Base-by-base conservation (phyloP, 2,329 filamentous ascomycete species). In the Malbranchea cinnamomea region DNA sequence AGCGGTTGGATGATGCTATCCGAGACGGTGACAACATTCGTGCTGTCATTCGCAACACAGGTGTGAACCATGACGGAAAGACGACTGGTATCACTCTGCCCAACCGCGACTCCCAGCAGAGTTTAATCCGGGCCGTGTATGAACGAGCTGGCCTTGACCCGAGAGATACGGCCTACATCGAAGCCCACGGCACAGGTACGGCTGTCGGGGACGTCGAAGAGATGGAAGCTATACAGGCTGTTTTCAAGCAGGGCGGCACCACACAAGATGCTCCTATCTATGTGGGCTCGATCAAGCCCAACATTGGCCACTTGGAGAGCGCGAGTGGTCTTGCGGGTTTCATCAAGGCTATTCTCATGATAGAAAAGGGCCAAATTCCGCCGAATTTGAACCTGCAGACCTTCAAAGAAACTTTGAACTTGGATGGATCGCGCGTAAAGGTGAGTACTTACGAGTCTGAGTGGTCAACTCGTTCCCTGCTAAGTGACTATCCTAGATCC, bases 1-100 rank as follows among this genome's bases (percentile, higher is more conserved):
- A 89, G 63, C 67, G 81, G 21, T 68, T 84, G 2, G 75, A 82
- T 31, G 81, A 87, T 52, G 81, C 81, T 1, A 52, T 78, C 30
- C 68, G 69, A 1, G 61, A 64, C 11, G 59, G 59, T 1, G 64
- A 43, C 33, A 45, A 44, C 3, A 59, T 71, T 17, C 34, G 60
- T 1, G 63, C 53, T 1, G 53, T 61, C 1, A 57, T 65, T 6
- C 34, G 34, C 3, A 31, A 22, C 6, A 36, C 36, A 15, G 24
- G 27, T n/a, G 25, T 25, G 15, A 38, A 38, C 23, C 32, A 33
- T 16, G 34, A 60, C 32, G 57, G 57, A 2, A 33, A 28, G 10
- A 52, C 42, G 2, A 25, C 37, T 2, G 54, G 56, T 4, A 45
- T 61, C 5, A 60, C 56, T 1, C 45, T 54, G 36, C 59, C 58